phyloP scores from a whole-genome alignment of 2,329 filamentous ascomycete species.

The Colletotrichum neosansevieriae region DNA sequence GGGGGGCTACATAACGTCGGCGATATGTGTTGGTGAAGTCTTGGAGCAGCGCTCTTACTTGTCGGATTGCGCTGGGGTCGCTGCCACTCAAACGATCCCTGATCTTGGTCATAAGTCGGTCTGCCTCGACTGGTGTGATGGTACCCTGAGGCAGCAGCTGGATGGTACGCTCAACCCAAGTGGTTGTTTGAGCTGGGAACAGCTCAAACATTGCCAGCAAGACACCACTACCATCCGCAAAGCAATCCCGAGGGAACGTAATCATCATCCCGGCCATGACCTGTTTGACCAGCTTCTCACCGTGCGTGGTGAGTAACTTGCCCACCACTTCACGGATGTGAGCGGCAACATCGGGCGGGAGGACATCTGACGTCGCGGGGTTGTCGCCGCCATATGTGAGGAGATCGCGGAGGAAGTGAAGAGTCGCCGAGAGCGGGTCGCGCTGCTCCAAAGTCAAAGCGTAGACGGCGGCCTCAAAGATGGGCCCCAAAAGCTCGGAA shows the following conservation, averaged over 20 bases:
- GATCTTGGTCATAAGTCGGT: slow-evolving; percentile 84
- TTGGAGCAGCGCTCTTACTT: slow-evolving; percentile 87
- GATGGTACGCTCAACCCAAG: slow-evolving; percentile 88
- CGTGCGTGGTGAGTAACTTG: slow-evolving; percentile 75
- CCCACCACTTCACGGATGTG: slow-evolving; percentile 81
- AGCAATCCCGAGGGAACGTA: slow-evolving; percentile 94
- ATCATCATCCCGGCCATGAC: slow-evolving; percentile 99
- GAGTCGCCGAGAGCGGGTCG: slow-evolving; percentile 88
- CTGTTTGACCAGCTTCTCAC: slow-evolving; percentile 85
- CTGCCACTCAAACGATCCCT: slow-evolving; percentile 79
- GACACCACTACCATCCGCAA: slow-evolving; percentile 94
- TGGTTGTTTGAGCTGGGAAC: slow-evolving; percentile 80
- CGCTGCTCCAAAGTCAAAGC: slow-evolving; percentile 90
- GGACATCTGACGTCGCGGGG: slow-evolving; percentile 70
- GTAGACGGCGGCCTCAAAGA: slow-evolving; percentile 88
- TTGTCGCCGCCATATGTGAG: slow-evolving; percentile 88
- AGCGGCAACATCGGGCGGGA: slow-evolving; percentile 69
- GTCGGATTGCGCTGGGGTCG: slow-evolving; percentile 71
- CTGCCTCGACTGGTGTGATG: slow-evolving; percentile 82
- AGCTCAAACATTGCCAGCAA: slow-evolving; percentile 90
- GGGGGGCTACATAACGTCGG: slow-evolving; percentile 91
- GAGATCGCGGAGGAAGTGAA: slow-evolving; percentile 93
- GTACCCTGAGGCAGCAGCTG: slow-evolving; percentile 86
- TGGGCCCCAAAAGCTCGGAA: slow-evolving; percentile 82
- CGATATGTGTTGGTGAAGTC: slow-evolving; percentile 98